These are phyloP conservation scores for Nicotiana tomentosiformis DNA, from an alignment of 257 asterid genomes.

Conservation along the genomic window DNA sequence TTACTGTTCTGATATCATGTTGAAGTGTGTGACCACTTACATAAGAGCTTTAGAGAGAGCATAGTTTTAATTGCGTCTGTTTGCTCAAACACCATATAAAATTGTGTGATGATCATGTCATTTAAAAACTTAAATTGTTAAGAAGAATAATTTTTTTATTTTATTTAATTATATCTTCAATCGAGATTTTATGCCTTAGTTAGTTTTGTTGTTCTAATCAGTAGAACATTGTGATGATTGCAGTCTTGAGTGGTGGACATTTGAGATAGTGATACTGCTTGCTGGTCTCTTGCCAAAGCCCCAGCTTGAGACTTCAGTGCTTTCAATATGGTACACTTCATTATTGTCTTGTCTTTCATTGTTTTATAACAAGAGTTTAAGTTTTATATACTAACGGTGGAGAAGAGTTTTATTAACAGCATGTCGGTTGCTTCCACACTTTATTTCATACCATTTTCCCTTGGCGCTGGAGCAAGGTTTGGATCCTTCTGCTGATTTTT, in stretches of 20 bases:
- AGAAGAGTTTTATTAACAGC: slow-evolving; percentile 20
- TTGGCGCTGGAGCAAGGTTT: slow-evolving; percentile 63
- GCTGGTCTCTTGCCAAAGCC: slow-evolving; percentile 18
- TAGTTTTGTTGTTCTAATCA: not conserved
- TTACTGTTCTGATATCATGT: not conserved
- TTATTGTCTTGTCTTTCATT: too few species aligned
- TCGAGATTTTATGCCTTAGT: too few species aligned
- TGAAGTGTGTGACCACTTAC: not conserved
- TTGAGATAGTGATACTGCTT: slow-evolving; percentile 7
- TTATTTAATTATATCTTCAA: too few species aligned
- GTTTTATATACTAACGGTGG: too few species aligned
- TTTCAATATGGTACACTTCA: slow-evolving; percentile 9
- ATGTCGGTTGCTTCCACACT: slow-evolving; percentile 31
- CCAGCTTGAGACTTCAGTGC: slow-evolving; percentile 19
- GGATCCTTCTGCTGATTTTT: not conserved
- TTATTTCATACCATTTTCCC: slow-evolving; percentile 44
- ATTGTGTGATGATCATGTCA: not conserved
- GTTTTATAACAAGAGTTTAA: too few species aligned
- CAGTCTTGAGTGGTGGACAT: slow-evolving; percentile 20
- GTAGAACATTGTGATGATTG: not conserved
- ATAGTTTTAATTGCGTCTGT: too few species aligned
- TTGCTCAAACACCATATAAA: not conserved
- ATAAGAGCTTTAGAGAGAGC: not conserved
- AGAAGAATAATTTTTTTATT: too few species aligned
- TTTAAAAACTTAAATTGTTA: too few species aligned